Base-by-base conservation (phyloP, 495 filamentous ascomycete species). In the Penicillium argentinense region DNA sequence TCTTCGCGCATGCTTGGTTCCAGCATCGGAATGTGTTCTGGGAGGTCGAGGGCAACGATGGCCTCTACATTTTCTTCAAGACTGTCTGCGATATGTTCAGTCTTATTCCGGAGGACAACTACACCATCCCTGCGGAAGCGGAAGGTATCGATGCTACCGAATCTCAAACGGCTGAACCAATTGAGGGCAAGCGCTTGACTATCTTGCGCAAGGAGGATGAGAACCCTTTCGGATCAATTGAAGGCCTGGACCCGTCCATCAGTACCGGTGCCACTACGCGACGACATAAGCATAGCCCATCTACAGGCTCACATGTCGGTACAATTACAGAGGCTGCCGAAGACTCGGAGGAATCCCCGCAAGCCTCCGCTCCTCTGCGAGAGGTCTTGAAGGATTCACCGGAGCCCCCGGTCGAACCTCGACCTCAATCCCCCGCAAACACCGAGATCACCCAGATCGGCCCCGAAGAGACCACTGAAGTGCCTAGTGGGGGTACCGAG, bases 1-100 rank as follows among this genome's bases (percentile, higher is more conserved):
- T 98, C 62, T 97, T 97, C 61, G 95, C 93, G 39, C 93, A 98
- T 58, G 93, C 93, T 9, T 98, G 93, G 93, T 98, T 96, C 65
- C 91, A 96, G 64, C 93, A 98, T 61, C 82, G 90, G 14, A 82
- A 82, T 39, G 85, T 95, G n/a, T 98, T 97, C 60, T 97, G 91
- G 91, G 82, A 87, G 28, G 86, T 97, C n/a, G 95, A 98, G 65
- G 78, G 78, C 9, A 79, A 87, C 61, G 86, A 86, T 36, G 93
- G 93, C 8, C 67, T 98, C 2, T 98, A 97, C 63, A 77, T 93
- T 28, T 86, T 98, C 49, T 97, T 97, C 76, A 97, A 97, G 76
- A 95, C 86, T 0, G 91, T 97, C 23, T 96, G 91, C 57, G 93
- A 97, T 57, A 76, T 81, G 54, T 97, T 96, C 66, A 78, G 81